Base-by-base conservation (phyloP, 768 basidiomycete genomes). In the Leccinellum rugosiceps region DNA sequence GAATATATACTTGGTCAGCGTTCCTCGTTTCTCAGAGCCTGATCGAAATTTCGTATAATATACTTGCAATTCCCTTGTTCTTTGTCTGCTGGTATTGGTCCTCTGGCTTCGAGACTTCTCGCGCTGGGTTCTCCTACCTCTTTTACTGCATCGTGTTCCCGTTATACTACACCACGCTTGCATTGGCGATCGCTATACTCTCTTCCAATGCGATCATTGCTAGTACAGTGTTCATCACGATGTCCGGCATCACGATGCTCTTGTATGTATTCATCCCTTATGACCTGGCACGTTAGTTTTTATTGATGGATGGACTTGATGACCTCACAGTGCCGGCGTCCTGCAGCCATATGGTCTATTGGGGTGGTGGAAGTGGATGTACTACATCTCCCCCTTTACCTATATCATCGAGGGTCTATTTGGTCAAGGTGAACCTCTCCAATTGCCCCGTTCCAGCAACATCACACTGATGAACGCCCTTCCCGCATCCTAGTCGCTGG, bases 11-110 rank as follows among this genome's bases (percentile, higher is more conserved):
- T n/a, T n/a, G n/a, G n/a, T n/a, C n/a, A n/a, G n/a, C n/a, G n/a
- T n/a, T n/a, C n/a, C n/a, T n/a, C n/a, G n/a, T n/a, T n/a, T n/a
- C n/a, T n/a, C n/a, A n/a, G n/a, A n/a, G n/a, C n/a, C n/a, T n/a
- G n/a, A n/a, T n/a, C n/a, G n/a, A n/a, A n/a, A n/a, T n/a, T n/a
- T n/a, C n/a, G n/a, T n/a, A n/a, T n/a, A n/a, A n/a, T n/a, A n/a
- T n/a, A n/a, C n/a, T n/a, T n/a, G n/a, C n/a, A n/a, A n/a, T n/a
- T n/a, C n/a, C n/a, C n/a, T n/a, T n/a, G n/a, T n/a, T n/a, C n/a
- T n/a, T 70, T 66, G 45, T 76, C 46, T 77, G 77, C 66, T 83
- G 79, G 79, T 82, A 76, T 62, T 81, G 76, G 76, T 71, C 77
- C 10, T 75, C 80, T 50, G 77, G 76, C 6, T 75, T 73, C 60